Base-by-base conservation (phyloP, 345 rosid species). In the Euphorbia peplus region DNA sequence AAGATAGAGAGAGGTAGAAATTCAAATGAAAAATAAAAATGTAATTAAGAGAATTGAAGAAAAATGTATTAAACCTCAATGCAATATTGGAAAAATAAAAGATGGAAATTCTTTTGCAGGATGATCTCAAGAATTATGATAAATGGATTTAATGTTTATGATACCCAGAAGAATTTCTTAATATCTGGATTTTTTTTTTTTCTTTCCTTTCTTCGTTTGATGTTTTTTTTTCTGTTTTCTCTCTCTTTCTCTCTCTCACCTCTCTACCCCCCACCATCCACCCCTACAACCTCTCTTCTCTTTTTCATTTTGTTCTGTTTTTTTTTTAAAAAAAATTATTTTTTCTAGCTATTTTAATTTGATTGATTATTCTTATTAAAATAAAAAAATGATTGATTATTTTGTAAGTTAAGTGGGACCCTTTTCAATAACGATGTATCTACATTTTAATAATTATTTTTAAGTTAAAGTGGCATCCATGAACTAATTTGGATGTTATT, bases 111-210 rank as follows among this genome's bases (percentile, higher is more conserved):
- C 73, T 73, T 62, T 77, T 63, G 68, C 76, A 66, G 77, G 88
- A 88, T 88, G 91, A 88, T 84, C 84, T 87, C 86, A 86, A n/a
- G 91, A 87, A 39, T 4, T 46, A 16, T 21, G 37, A 32, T 32
- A 32, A 32, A 53, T n/a, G 22, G 28, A 21, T 53, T 53, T 4
- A 21, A 53, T 5, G 14, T 72, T 63, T 72, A 22, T 61, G 65
- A 51, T 16, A 11, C 28, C 22, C 19, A 44, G 69, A 73, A 44
- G 69, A 73, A 66, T 69, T 62, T 60, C 75, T 22, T 32, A 32
- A 32, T 32, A 3, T 19, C 22, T 32, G 28, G 50, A 16, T 58
- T 46, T 12, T 11, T 44, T 32, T 47, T 32, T 6, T 14, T 19
- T 25, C n/a, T 3, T 18, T 39, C 3, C n/a, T 28, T 50, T 54